Evolutionary conservation across 805 yeast species (phyloP), one percentile per base, ranked within the genome.

Genomic region (Yamadazyma kitorensis): DNA sequence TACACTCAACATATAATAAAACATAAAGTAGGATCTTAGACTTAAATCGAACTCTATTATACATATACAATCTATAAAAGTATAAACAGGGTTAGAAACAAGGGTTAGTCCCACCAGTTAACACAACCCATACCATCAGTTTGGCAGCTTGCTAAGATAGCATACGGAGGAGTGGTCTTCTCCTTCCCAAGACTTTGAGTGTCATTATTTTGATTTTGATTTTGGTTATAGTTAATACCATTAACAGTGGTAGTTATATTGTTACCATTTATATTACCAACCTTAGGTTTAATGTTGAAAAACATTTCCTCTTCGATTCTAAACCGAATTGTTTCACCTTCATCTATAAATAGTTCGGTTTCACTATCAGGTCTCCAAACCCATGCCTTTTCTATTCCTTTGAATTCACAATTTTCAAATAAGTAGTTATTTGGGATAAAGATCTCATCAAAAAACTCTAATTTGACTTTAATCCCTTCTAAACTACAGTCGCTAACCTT

Each of bases 81-180:
- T n/a, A n/a, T n/a, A n/a, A n/a, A n/a, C n/a, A n/a, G n/a, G n/a
- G n/a, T n/a, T n/a, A n/a, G n/a, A n/a, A n/a, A n/a, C n/a, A n/a
- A n/a, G n/a, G 15, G 16, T 55, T 53, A 80, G 51, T 85, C 94
- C 98, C 98, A 91, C 98, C 98, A 93, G 36, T 89, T 77, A 25
- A 86, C 80, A 48, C 94, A 78, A 4, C 98, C 98, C 94, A 88
- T 86, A 27, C 98, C 98, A 51, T 88, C 96, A 3, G 87, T 79
- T 56, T 88, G 96, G 57, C 97, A 88, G 44, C 95, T 84, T 12
- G 91, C 98, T 18, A 86, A 59, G 17, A 91, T 61, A 7, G 87
- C 86, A 61, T 87, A 89, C 11, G 96, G 87, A 8, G 96, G 93
- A 9, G 74, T 66, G 17, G 60, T 60, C 15, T 54, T 48, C 8